Evolutionary conservation across 192 early-diverging fungal species (phyloP).

Genomic region (Coemansia sp.): DNA sequence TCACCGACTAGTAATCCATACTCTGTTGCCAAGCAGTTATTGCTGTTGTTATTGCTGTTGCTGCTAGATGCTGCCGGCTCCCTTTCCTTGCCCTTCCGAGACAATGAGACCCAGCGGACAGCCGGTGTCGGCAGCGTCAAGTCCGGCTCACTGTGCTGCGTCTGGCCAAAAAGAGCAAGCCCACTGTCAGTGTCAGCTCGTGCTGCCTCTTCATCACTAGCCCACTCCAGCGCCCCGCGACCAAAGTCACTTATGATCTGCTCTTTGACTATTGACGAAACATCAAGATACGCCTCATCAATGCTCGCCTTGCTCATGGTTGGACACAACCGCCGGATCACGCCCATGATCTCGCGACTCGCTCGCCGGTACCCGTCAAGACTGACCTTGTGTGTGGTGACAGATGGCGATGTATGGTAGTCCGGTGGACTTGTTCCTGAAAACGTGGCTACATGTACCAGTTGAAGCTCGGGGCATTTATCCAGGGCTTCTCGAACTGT

Average conservation of each 20-base stretch:
- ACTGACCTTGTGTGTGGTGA: constrained; percentile 85
- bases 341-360: constrained; percentile 68
- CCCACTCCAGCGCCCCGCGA: constrained; percentile 22
- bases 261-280: constrained; percentile 67
- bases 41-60: neutral
- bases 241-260: constrained; percentile 39
- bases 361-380: constrained; percentile 79
- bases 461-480: constrained; percentile 62
- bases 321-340: constrained; percentile 61
- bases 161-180: neutral
- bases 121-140: constrained; percentile 11
- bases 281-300: constrained; percentile 90
- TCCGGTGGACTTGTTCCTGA: constrained; percentile 62
- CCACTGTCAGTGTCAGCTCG: no score
- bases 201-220: neutral
- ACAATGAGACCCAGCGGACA: constrained; percentile 33
- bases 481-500: constrained; percentile 37
- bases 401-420: constrained; percentile 68
- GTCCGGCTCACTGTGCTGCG: constrained; percentile 2
- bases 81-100: constrained; percentile 50
- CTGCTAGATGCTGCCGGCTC: constrained; percentile 21
- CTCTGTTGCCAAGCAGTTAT: constrained; percentile 23
- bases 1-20: constrained; percentile 57
- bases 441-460: constrained; percentile 86
- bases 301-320: constrained; percentile 72